Evolutionary conservation across 352 stramenopile species (phyloP), one percentile per base, ranked within the genome.

Genomic region (Halophytophthora batemanensis): DNA sequence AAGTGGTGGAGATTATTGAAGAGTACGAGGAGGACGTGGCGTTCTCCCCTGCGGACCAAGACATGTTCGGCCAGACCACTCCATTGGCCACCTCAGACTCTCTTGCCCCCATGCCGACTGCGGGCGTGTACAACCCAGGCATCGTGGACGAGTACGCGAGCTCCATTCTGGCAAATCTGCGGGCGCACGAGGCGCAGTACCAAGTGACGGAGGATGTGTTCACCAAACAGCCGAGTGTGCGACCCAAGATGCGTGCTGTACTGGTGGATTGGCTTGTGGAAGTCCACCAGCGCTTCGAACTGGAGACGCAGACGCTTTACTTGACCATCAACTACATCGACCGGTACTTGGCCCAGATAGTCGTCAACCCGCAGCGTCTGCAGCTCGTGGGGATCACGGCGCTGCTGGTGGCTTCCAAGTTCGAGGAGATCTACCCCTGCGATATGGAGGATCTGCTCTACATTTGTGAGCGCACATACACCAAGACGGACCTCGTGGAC

Each of bases 401-500:
- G 37, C 86, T 99, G 50, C 81, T 99, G 55, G 70, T 89, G 50
- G 96, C 96, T 13, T 97, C 96, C 21, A 99, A 99, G 80, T 99
- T 99, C 71, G 98, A 99, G 66, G 97, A 99, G 69, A 98, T 99
- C 48, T 98, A 99, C 62, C 94, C 96, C 11, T 96, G 96, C 13
- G 94, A 99, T 66, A 88, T 99, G 45, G 69, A 88, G 15, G 97
- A 99, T 64, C 76, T 99, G 34, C 85, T 99, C 47, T 98, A 98
- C 71, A 98, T 99, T 64, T 98, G 96, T 42, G 96, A 99, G 70
- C 74, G 90, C 28, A 95, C 96, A 6, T 99, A 99, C 75, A 94
- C 80, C 53, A 91, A 59, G 44, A 55, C 72, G 21, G 62, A 90
- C 25, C 70, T 90, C 46, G 58, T 90, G 15, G 60, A 74, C 46